phyloP scores from a whole-genome alignment of 352 stramenopile genomes.

The Pseudoperonospora humuli region DNA sequence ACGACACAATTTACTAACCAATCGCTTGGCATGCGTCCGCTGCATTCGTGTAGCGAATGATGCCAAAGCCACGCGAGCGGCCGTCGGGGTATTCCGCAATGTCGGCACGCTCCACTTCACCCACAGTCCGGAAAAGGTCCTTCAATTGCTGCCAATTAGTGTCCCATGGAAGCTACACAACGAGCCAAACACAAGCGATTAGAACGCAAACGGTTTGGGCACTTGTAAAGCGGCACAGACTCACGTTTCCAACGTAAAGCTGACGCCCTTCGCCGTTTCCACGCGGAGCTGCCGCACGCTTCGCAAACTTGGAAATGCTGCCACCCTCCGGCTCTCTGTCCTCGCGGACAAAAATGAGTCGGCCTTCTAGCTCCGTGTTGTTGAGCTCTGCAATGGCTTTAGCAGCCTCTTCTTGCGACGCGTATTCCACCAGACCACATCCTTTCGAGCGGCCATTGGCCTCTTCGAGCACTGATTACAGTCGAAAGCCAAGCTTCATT shows the following conservation, averaged over 20 bases:
- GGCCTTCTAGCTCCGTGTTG: constrained; percentile 89
- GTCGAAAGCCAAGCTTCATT: not conserved
- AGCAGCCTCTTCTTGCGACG: constrained; percentile 60
- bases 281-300: constrained; percentile 18
- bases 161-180: constrained; percentile 50
- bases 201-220: not conserved
- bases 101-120: constrained; percentile 61
- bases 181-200: not conserved
- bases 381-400: constrained; percentile 86
- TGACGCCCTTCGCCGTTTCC: constrained; percentile 27
- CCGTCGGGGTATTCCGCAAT: constrained; percentile 51
- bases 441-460: constrained; percentile 86
- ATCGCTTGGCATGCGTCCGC: constrained; percentile 51
- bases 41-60: constrained; percentile 54
- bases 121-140: constrained; percentile 52
- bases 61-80: constrained; percentile 57
- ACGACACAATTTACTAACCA: constrained; percentile 27
- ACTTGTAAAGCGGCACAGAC: constrained; percentile 1
- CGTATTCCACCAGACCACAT: constrained; percentile 72
- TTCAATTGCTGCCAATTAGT: constrained; percentile 67
- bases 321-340: constrained; percentile 64
- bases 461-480: constrained; percentile 61
- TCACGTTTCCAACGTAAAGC: constrained; percentile 75
- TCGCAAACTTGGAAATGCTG: constrained; percentile 66
- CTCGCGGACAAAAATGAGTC: constrained; percentile 85